Conservation (phyloP, 2,329 filamentous ascomycete genomes). For the Raffaelea deltoideospora region DNA sequence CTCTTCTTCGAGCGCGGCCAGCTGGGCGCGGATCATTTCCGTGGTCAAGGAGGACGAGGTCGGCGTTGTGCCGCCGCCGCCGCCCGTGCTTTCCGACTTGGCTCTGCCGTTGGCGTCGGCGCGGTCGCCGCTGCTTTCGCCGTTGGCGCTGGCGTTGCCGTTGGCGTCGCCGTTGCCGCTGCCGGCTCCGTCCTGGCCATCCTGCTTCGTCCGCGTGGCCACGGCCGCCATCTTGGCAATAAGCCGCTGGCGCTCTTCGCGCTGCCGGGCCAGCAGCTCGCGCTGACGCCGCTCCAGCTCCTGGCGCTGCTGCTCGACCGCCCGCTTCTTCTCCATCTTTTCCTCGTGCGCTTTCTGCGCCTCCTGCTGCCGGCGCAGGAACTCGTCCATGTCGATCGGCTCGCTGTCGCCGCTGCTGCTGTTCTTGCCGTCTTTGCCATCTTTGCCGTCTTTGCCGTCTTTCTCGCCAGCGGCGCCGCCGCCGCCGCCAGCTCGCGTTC, state of each 20-base stretch:
- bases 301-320: conserved; percentile 44
- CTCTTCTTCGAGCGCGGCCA: conserved; percentile 60
- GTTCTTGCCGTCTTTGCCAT: not conserved
- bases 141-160: not conserved
- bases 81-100: too few relatives aligned
- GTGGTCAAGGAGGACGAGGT: too few relatives aligned
- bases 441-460: conserved; percentile 5
- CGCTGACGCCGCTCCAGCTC: conserved; percentile 48
- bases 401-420: conserved; percentile 14
- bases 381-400: conserved; percentile 53
- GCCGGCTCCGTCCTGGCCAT: not conserved
- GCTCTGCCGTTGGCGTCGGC: conserved; percentile 16
- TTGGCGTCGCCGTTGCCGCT: not conserved
- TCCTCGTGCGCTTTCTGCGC: conserved; percentile 56
- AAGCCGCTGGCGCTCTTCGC: conserved; percentile 47
- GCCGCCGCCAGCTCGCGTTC: not conserved
- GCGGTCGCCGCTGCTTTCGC: not conserved
- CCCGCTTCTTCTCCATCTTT: conserved; percentile 44
- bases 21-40: conserved; percentile 51
- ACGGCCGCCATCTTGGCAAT: conserved; percentile 42
- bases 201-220: conserved; percentile 1
- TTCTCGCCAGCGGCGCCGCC: conserved; percentile 6
- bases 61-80: too few relatives aligned
- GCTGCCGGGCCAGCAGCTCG: conserved; percentile 46
- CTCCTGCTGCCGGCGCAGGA: conserved; percentile 53